Evolutionary conservation across 192 early-diverging fungal genomes (phyloP), one percentile per base, ranked within the genome.

Genomic region (Backusella tarrabulga): DNA sequence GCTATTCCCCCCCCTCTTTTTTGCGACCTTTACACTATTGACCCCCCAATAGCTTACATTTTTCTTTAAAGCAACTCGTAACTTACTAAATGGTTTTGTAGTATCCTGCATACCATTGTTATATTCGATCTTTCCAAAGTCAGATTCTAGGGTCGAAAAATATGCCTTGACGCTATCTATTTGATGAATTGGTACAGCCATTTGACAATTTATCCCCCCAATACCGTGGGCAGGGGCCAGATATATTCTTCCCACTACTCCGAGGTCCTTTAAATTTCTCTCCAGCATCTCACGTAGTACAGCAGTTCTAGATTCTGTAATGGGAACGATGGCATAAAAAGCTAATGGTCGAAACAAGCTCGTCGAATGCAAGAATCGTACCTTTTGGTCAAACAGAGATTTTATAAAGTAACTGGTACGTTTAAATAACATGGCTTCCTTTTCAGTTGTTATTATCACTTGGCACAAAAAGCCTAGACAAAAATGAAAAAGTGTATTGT

Each of bases 171-270:
- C 77, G 0, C 35, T 29, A 1, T 73, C 81, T 7, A 89, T 76
- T 38, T 90, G 85, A 19, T 85, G 81, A 8, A 76, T 75, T 52
- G 92, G 92, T 54, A 89, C 86, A 60, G 89, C 88, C n/a, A 93
- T 82, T 84, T 94, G 93, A 12, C 91, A 91, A 75, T 94, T 94
- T 80, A 94, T 91, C 0, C 93, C 93, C 26, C 80, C 80, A 54
- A 80, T 72, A 12, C 78, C 78, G 11, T 46, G 36, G 67, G 92
- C 85, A 14, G 85, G 75, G 34, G 88, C 87, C 23, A 94, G 69
- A 79, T 94, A 94, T 23, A 94, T 90, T 9, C 93, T 85, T 11
- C 93, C 93, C 12, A 92, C 85, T 35, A 90, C 78, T 50, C 84
- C 83, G 67, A 93, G 41, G 4, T 32, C n/a, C 14, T 68, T 46